Percentiles rank a stretch among this genome's conserved stretches.
Conservation (phyloP, 2,329 filamentous ascomycete species). For the Venturia effusa region DNA sequence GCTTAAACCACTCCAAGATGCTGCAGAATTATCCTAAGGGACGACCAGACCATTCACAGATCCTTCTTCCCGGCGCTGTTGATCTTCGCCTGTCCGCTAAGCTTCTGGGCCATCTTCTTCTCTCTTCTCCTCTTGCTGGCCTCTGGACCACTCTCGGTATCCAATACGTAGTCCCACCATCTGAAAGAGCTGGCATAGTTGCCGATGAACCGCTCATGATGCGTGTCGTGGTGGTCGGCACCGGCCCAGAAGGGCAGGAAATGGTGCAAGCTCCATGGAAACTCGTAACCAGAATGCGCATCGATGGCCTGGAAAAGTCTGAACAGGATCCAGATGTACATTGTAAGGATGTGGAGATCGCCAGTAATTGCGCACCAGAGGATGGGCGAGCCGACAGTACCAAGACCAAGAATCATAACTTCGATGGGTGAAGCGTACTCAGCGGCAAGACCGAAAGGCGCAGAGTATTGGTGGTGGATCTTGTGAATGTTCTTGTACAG, state of each 20-base stretch:
- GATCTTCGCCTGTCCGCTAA: not conserved
- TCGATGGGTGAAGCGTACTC: conserved; percentile 98
- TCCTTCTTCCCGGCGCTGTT: conserved; percentile 1
- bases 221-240: conserved; percentile 89
- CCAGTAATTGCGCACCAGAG: conserved; percentile 72
- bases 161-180: conserved; percentile 94
- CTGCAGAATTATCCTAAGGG: not conserved
- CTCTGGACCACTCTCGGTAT: conserved; percentile 87
- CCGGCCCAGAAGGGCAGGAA: conserved; percentile 97
- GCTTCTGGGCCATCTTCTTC: conserved; percentile 53
- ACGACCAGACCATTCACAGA: not conserved
- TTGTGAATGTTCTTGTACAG: conserved; percentile 98
- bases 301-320: conserved; percentile 97
- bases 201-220: conserved; percentile 97
- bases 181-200: conserved; percentile 97
- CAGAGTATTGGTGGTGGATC: conserved; percentile 97
- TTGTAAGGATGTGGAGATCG: conserved; percentile 88
- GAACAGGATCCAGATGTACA: conserved; percentile 92
- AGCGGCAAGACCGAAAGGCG: conserved; percentile 88
- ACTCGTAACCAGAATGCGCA: conserved; percentile 94
- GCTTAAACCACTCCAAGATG: not conserved
- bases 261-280: conserved; percentile 93
- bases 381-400: conserved; percentile 72
- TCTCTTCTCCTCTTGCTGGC: conserved; percentile 71
- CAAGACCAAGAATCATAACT: conserved; percentile 85